phyloP scores from a whole-genome alignment of 2,329 filamentous ascomycete species.

The Aureobasidium uvarum region DNA sequence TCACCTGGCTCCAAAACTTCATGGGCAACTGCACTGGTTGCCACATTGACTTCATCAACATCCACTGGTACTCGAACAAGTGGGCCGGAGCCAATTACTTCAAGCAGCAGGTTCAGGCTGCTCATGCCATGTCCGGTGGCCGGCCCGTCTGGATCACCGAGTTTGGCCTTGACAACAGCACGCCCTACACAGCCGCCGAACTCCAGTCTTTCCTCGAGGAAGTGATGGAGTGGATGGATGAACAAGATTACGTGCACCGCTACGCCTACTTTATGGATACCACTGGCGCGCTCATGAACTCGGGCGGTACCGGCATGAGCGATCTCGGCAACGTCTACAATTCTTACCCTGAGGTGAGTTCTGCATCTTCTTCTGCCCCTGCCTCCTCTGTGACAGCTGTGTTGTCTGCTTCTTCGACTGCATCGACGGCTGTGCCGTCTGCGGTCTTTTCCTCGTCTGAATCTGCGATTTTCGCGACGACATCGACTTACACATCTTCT shows the following conservation, averaged over 20 bases:
- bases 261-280: conserved; percentile 40
- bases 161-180: conserved; percentile 52
- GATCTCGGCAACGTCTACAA: conserved; percentile 32
- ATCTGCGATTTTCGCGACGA: neutral
- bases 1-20: conserved; percentile 55
- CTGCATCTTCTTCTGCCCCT: neutral
- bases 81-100: conserved; percentile 36
- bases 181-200: conserved; percentile 40
- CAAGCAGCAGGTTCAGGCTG: conserved; percentile 48
- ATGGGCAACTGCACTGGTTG: conserved; percentile 54
- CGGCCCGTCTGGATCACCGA: conserved; percentile 52
- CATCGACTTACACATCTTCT: conserved; percentile 13
- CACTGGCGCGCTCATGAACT: conserved; percentile 35
- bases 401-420: neutral
- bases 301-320: conserved; percentile 30
- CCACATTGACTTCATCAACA: conserved; percentile 57
- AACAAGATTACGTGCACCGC: conserved; percentile 39
- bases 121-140: conserved; percentile 27
- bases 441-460: neutral
- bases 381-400: conserved; percentile 4
- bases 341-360: conserved; percentile 29
- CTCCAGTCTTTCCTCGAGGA: conserved; percentile 48
- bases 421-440: conserved; percentile 5
- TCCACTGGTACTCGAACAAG: conserved; percentile 58
- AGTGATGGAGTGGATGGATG: conserved; percentile 46